phyloP scores from a whole-genome alignment of 306 rosid species.

The Quercus dentata region DNA sequence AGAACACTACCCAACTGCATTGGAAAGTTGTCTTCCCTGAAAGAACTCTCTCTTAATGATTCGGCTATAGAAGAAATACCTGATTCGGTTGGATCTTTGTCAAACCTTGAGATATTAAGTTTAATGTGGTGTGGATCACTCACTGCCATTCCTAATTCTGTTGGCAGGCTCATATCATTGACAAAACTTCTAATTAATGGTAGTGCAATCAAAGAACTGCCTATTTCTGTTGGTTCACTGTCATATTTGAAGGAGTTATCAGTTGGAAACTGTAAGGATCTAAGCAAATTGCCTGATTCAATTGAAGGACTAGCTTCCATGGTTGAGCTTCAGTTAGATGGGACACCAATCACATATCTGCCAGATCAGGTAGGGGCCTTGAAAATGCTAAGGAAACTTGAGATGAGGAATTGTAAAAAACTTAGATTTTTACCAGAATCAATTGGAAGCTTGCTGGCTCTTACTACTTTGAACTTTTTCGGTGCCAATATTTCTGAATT shows the following conservation, averaged over 20 bases:
- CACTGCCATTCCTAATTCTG: slow-evolving; percentile 44
- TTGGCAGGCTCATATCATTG: slow-evolving; percentile 36
- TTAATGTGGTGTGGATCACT: slow-evolving; percentile 43
- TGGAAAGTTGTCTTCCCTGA: slow-evolving; percentile 43
- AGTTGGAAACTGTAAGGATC: slow-evolving; percentile 26
- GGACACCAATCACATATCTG: slow-evolving; percentile 43
- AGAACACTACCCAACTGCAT: slow-evolving; percentile 42
- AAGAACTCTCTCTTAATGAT: slow-evolving; percentile 35
- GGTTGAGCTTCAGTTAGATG: slow-evolving; percentile 40
- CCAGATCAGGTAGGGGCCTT: slow-evolving; percentile 53
- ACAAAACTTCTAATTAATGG: slow-evolving; percentile 12
- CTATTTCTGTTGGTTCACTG: slow-evolving; percentile 45
- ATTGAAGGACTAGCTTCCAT: slow-evolving; percentile 36
- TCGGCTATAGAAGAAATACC: slow-evolving; percentile 52
- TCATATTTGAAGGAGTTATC: slow-evolving; percentile 33
- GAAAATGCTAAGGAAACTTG: slow-evolving; percentile 47
- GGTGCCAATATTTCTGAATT: slow-evolving; percentile 39
- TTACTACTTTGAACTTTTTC: slow-evolving; percentile 31
- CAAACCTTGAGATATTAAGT: slow-evolving; percentile 51
- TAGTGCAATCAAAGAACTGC: slow-evolving; percentile 42
- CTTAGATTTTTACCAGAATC: slow-evolving; percentile 55
- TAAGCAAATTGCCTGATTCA: slow-evolving; percentile 38
- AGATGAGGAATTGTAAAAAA: slow-evolving; percentile 39
- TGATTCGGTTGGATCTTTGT: slow-evolving; percentile 39
- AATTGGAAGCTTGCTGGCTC: slow-evolving; percentile 36